Percentiles rank a stretch among this genome's conserved stretches.
Conservation (phyloP, 225 moss, liverwort and hornwort genomes). For the Takakia lepidozioides region DNA sequence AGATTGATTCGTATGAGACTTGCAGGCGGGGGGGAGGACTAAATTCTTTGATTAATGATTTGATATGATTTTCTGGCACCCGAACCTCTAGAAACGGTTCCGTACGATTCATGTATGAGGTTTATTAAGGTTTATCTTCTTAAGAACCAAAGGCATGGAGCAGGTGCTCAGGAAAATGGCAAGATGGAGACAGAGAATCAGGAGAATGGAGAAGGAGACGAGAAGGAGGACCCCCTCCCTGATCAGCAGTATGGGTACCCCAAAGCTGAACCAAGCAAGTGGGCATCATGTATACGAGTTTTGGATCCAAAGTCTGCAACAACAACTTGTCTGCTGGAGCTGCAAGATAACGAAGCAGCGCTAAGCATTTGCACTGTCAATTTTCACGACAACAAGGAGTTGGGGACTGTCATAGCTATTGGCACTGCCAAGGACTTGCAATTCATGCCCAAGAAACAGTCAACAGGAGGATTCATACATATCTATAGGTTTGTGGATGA, state of each 20-base stretch:
- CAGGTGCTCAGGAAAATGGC: conserved; percentile 62
- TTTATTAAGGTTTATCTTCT: no score
- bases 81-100: no score
- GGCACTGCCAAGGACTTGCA: conserved; percentile 92
- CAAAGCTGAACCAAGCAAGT: conserved; percentile 74
- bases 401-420: conserved; percentile 87
- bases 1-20: no score
- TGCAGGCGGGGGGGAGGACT: no score
- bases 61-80: no score
- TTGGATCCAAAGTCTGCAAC: conserved; percentile 75
- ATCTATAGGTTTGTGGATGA: conserved; percentile 84
- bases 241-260: conserved; percentile 99
- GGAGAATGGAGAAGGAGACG: conserved; percentile 74
- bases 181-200: conserved; percentile 62
- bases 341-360: conserved; percentile 97
- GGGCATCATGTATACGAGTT: conserved; percentile 95
- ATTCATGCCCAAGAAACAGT: conserved; percentile 92
- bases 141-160: no score
- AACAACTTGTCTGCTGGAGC: conserved; percentile 84
- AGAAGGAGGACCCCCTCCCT: conserved; percentile 82
- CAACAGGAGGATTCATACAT: conserved; percentile 82
- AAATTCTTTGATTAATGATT: no score
- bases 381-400: conserved; percentile 95
- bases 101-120: no score
- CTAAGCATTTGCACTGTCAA: conserved; percentile 78